Base-by-base conservation (phyloP, 139 green algal genomes). In the Spirogloea muscicola region DNA sequence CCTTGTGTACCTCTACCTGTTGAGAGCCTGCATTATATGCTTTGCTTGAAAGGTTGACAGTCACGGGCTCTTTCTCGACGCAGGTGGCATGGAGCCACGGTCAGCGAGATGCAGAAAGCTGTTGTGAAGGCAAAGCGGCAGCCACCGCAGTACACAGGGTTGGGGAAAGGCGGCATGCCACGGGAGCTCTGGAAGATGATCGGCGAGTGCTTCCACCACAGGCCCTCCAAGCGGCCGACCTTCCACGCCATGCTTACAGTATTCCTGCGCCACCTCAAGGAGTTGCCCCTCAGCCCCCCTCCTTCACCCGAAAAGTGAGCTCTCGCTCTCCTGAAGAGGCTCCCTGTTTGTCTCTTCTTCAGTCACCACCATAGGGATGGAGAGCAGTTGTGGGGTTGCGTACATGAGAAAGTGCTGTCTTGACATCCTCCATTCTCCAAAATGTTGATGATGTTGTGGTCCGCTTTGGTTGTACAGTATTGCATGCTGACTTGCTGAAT, bases 141-240 rank as follows among this genome's bases (percentile, higher is more conserved):
- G 46, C 60, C 60, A 37, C 60, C 60, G 40, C 31, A 70, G 46
- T 70, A 70, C 42, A 31, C 41, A 6, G 41, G 60, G 7, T 29
- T 70, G 44, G 41, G 34, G 6, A 33, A 33, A n/a, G 60, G 60
- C 9, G 60, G 60, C 9, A 70, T 70, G 39, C 60, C 60, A 38
- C 60, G 46, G 5, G 60, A 70, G 46, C 46, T 70, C 18, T 60
- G 60, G 38, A 70, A 70, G 42, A 57, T 70, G 60, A 70, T 70
- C 42, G 60, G 60, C 39, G 60, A 70, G 7, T 70, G 60, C 46
- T 33, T 70, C 6, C 37, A 70, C 7, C 42, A 51, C 29, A 70
- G 42, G 9, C 60, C 60, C 18, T 67, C 60, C 36, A 70, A 70
- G 60, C 40, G 60, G 36, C 60, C 60, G 46, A 51, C 60, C 36